Evolutionary conservation across 352 stramenopile species (phyloP), one percentile per base, ranked within the genome.

Genomic region (Thalassiosira delicatula): DNA sequence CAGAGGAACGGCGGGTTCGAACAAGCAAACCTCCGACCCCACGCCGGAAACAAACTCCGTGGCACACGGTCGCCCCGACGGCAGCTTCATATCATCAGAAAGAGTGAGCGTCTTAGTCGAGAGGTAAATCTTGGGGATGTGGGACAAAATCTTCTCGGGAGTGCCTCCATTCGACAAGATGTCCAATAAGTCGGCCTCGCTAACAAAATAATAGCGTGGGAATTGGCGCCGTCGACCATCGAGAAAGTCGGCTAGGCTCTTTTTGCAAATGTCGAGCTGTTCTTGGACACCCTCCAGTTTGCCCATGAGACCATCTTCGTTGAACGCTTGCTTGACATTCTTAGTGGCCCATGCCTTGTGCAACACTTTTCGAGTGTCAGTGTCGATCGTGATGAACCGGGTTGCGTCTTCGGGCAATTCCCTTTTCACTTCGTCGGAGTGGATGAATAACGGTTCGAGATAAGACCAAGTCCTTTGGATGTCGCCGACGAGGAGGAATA

Each of bases 81-180:
- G 79, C 42, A 98, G 92, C 30, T 95, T 73, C n/a, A n/a, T n/a
- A 76, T 98, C 95, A 68, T 98, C 96, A 80, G 98, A 98, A 7
- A 96, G 96, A 14, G 96, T 85, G 94, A 98, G 97, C 7, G 92
- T 92, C 79, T 95, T 93, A 3, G 93, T 94, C 29, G 96, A 85
- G 63, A 96, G 95, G 2, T 82, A 88, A 57, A 81, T 88, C 46
- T 56, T 83, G 9, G 95, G 92, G 1, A 98, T 88, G 80, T 98
- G 98, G 19, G 94, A 93, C 94, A 98, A 97, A 85, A 99, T 98
- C 87, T 98, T 98, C 82, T 97, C 96, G 0, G 96, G 96, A 70
- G 98, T 98, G 84, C 96, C 97, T 11, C 96, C 96, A 84, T 98
- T 98, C 0, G 95, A 96, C 4, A 98, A 80, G 65, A 98, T 98